A percentile compares a stretch with the other conserved stretches of the same genome.
Conservation (phyloP, 2,329 filamentous ascomycete genomes). For the Aspergillus nomiae region DNA sequence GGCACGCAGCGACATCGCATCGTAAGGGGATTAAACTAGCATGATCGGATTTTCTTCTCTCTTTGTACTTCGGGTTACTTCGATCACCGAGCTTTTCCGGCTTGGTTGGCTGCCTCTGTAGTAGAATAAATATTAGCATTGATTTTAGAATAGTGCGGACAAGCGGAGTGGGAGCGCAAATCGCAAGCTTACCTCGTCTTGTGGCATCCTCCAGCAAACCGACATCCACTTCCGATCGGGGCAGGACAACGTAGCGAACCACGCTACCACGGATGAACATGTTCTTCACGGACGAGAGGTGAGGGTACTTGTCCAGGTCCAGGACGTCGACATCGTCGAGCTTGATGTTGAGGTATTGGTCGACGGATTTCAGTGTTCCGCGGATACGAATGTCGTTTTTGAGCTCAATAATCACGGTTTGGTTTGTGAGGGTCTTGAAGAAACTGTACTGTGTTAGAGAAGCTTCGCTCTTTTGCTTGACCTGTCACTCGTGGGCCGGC, state of each 20-base stretch:
- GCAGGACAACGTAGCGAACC: conserved; percentile 88
- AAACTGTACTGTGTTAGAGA: conserved; percentile 61
- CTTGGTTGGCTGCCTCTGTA: conserved; percentile 53
- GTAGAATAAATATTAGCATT: conserved; percentile 13
- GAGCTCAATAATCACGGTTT: conserved; percentile 95
- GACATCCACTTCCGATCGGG: conserved; percentile 78
- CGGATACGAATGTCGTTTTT: conserved; percentile 99
- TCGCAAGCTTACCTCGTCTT: conserved; percentile 66
- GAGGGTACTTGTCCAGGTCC: conserved; percentile 92
- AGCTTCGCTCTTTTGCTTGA: neutral
- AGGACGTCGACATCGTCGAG: conserved; percentile 92
- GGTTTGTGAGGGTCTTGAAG: conserved; percentile 98
- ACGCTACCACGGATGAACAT: conserved; percentile 94
- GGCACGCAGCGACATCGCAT: conserved; percentile 9
- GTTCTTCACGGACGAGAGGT: conserved; percentile 88
- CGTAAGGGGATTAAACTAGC: conserved; percentile 20
- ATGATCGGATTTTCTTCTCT: neutral
- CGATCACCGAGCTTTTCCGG: conserved; percentile 49
- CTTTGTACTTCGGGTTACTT: neutral
- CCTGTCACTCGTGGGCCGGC: conserved; percentile 4
- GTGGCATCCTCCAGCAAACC: conserved; percentile 88
- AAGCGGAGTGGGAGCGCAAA: neutral
- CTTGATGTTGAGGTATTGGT: conserved; percentile 99
- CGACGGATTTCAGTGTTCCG: conserved; percentile 92
- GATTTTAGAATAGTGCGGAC: neutral